Evolutionary conservation across 805 yeast species (phyloP).

Genomic region (Lachancea quebecensis): DNA sequence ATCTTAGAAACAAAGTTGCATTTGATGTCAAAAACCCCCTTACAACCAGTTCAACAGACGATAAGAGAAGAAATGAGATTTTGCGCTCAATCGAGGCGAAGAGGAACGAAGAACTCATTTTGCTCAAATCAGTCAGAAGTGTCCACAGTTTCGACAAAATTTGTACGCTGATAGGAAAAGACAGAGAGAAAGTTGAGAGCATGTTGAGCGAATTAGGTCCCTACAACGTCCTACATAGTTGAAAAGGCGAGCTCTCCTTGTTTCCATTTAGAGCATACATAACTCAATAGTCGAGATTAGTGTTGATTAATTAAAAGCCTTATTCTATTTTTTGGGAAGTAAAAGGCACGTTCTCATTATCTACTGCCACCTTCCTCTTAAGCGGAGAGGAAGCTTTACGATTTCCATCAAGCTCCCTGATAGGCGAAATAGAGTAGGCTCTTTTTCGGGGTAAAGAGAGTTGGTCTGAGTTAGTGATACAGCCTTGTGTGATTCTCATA

Average conservation of each 20-base stretch:
- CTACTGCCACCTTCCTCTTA: slow-evolving; percentile 5
- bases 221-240: slow-evolving; percentile 41
- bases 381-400: slow-evolving; percentile 4
- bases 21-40: slow-evolving; percentile 22
- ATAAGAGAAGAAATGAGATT: slow-evolving; percentile 16
- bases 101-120: slow-evolving; percentile 10
- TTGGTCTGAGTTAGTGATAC: neutral
- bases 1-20: slow-evolving; percentile 16
- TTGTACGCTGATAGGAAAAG: slow-evolving; percentile 59
- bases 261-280: neutral
- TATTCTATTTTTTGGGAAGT: slow-evolving; percentile 1
- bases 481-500: slow-evolving; percentile 6
- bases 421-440: slow-evolving; percentile 8
- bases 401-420: slow-evolving; percentile 7
- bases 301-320: neutral
- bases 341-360: neutral
- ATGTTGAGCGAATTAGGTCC: slow-evolving; percentile 43
- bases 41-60: slow-evolving; percentile 17
- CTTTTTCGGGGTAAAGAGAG: neutral
- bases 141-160: slow-evolving; percentile 56
- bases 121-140: slow-evolving; percentile 43
- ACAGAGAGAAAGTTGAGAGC: slow-evolving; percentile 48
- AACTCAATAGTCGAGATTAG: neutral
- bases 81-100: slow-evolving; percentile 29
- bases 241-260: slow-evolving; percentile 1